Percentiles rank a stretch among this genome's conserved stretches.
phyloP scores from a whole-genome alignment of 352 stramenopile genomes.

The Phytophthora ohioensis region DNA sequence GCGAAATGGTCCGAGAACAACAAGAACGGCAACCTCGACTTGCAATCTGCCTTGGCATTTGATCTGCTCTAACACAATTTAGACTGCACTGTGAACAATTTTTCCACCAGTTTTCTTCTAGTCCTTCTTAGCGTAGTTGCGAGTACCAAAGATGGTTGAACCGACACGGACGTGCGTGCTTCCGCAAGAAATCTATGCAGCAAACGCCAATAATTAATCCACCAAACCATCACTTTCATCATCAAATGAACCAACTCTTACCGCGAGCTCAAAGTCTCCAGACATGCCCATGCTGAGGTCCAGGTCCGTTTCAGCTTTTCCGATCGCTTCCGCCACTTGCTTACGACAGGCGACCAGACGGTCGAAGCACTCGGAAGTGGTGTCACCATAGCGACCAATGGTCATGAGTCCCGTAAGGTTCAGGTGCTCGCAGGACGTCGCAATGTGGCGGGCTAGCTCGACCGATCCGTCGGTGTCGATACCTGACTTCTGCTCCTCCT shows the following conservation, averaged over 20 bases:
- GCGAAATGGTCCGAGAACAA: slow-evolving; percentile 62
- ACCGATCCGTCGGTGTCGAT: slow-evolving; percentile 82
- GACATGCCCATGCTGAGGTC: slow-evolving; percentile 99
- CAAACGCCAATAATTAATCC: slow-evolving; percentile 7
- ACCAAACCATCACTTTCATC: background rate
- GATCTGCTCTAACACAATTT: slow-evolving; percentile 55
- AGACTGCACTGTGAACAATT: slow-evolving; percentile 5
- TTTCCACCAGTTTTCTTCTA: slow-evolving; percentile 33
- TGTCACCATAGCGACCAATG: slow-evolving; percentile 96
- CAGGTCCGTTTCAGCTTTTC: slow-evolving; percentile 72
- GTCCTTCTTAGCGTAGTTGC: slow-evolving; percentile 87
- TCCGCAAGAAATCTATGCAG: slow-evolving; percentile 91
- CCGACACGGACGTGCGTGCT: slow-evolving; percentile 97
- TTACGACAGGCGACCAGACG: slow-evolving; percentile 80
- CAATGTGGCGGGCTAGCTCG: slow-evolving; percentile 90
- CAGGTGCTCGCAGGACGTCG: slow-evolving; percentile 90
- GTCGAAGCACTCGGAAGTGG: slow-evolving; percentile 93
- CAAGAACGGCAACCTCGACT: slow-evolving; percentile 38
- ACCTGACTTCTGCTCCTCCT: slow-evolving; percentile 98
- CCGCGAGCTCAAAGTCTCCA: slow-evolving; percentile 96
- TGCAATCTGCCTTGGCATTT: slow-evolving; percentile 75
- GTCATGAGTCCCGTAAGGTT: slow-evolving; percentile 98
- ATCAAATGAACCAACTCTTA: slow-evolving; percentile 29
- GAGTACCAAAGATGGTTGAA: slow-evolving; percentile 97
- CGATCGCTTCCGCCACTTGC: slow-evolving; percentile 71